Evolutionary conservation across 2,329 filamentous ascomycete genomes (phyloP), one percentile per base, ranked within the genome.

Genomic region (Aureobasidium musti): DNA sequence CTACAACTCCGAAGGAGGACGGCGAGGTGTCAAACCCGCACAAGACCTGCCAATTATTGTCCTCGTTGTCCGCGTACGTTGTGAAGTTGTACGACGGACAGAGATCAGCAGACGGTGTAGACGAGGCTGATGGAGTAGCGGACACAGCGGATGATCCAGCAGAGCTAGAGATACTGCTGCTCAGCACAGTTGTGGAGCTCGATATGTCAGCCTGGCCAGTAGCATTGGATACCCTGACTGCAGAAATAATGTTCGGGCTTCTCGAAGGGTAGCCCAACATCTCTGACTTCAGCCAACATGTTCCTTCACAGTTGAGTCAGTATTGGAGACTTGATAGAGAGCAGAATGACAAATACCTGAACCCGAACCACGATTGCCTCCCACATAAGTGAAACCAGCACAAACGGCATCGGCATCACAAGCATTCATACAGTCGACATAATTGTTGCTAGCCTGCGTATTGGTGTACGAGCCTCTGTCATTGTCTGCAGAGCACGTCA

Each of bases 211-310:
- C 8, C 37, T 19, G n/a, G 3, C n/a, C 30, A 17, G 53, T 35
- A 14, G 54, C 63, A 17, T 39, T 50, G 21, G 50, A 35, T 1
- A 56, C 61, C 23, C 61, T 64, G 53, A 64, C 39, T n/a, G 61
- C 68, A 26, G 68, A 60, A 13, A 69, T 66, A 26, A 37, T 49
- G 53, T 68, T 68, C 43, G 26, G 35, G 19, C 28, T 45, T 0
- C 50, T 33, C 5, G 68, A 63, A 14, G 63, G 63, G 23, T 66
- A 69, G 1, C 50, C 59, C 2, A 54, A 63, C 54, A 68, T 67
- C 28, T 53, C 35, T n/a, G 59, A 68, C 47, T 72, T 72, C 30
- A 73, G 65, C 59, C 67, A 71, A 53, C 72, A 74, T 21, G 65
- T 70, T 19, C 72, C 72, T 13, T 65, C 26, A 14, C 70, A 69